A percentile compares a stretch with the other conserved stretches of the same genome.
phyloP scores from a whole-genome alignment of 805 yeast species.

The Sugiyamaella marilandica region DNA sequence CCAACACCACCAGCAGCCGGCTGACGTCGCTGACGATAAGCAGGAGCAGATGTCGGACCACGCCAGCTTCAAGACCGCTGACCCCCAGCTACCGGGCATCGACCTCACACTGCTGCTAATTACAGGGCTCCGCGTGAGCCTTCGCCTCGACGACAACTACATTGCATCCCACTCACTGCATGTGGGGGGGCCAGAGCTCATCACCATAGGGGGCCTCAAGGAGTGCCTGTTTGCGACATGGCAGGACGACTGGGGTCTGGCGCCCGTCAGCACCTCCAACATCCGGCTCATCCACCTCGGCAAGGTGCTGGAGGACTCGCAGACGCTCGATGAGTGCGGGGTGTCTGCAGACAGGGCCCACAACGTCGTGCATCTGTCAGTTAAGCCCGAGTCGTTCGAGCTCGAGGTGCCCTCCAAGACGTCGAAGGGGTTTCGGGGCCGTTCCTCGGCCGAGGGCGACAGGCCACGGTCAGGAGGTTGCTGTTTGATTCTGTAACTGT shows the following conservation, averaged over 20 bases:
- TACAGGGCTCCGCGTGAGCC: constrained; percentile 20
- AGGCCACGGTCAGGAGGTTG: constrained; percentile 9
- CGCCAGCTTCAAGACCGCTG: not conserved
- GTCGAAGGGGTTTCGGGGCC: not conserved
- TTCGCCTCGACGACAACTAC: constrained; percentile 19
- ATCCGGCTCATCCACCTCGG: constrained; percentile 33
- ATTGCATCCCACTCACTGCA: constrained; percentile 18
- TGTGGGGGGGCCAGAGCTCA: constrained; percentile 16
- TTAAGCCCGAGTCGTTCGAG: constrained; percentile 29
- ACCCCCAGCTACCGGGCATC: constrained; percentile 7
- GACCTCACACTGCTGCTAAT: constrained; percentile 22
- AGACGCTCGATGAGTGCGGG: constrained; percentile 21
- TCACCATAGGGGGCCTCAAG: constrained; percentile 21
- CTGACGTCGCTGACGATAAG: not conserved
- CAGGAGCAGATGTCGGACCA: not conserved
- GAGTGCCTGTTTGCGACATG: constrained; percentile 21
- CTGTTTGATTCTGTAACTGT: constrained; percentile 13
- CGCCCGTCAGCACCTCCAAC: constrained; percentile 17
- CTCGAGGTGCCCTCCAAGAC: constrained; percentile 15
- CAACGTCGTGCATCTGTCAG: constrained; percentile 30
- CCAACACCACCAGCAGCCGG: too few species aligned
- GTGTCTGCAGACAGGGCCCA: constrained; percentile 19
- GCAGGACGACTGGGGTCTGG: constrained; percentile 25
- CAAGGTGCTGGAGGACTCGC: constrained; percentile 25
- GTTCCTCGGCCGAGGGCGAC: constrained; percentile 2